A percentile compares a stretch with the other conserved stretches of the same genome.
These are phyloP conservation scores for Parasitella parasitica DNA, from an alignment of 371 early-diverging fungal species.

Conservation along the genomic window DNA sequence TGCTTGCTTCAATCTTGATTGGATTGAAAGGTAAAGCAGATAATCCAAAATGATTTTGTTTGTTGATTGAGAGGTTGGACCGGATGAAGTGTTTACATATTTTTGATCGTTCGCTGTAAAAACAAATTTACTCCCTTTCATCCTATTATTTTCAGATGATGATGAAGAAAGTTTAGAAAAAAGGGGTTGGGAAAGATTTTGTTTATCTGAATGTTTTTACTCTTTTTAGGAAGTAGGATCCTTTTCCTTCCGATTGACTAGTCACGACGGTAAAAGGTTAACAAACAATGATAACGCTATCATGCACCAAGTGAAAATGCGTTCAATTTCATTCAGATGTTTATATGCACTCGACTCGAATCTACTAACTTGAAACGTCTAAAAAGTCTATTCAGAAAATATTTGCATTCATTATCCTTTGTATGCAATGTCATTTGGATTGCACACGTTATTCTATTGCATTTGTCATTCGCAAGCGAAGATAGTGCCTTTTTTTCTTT, in stretches of 20 bases:
- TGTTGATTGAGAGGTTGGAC: conserved; percentile 30
- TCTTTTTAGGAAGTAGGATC: background rate
- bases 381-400: background rate
- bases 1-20: conserved; percentile 45
- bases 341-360: background rate
- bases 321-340: too few relatives aligned
- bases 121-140: conserved; percentile 8
- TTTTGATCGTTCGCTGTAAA: conserved; percentile 12
- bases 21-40: conserved; percentile 60
- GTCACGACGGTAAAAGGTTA: background rate
- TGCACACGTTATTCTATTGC: background rate
- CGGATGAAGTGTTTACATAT: background rate
- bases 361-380: background rate
- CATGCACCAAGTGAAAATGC: too few relatives aligned
- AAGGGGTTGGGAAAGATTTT: background rate
- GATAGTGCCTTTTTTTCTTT: background rate
- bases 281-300: background rate
- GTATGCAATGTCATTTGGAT: background rate
- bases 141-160: background rate
- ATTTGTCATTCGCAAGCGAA: background rate
- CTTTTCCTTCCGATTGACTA: conserved; percentile 3
- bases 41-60: conserved; percentile 66
- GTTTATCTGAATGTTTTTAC: background rate
- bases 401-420: background rate
- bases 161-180: background rate